Base-by-base conservation (phyloP, 768 basidiomycete genomes). In the Chalciporus chontae region DNA sequence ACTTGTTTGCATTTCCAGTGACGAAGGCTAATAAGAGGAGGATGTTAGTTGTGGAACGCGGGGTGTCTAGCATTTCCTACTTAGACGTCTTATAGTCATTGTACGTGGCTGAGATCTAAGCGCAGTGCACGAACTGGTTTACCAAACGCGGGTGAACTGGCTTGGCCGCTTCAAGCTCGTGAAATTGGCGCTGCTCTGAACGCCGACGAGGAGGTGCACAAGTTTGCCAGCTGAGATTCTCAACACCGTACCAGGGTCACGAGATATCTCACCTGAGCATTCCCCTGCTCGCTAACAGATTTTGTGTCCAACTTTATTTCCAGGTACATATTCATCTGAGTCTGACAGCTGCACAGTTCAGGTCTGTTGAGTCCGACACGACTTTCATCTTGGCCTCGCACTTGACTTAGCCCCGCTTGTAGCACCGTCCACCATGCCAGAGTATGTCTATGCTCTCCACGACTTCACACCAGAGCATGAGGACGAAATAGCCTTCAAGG, bases 1-100 rank as follows among this genome's bases (percentile, higher is more conserved):
- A 75, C 68, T 98, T 98, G 74, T 94, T 92, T 17, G 84, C 80
- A 65, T 98, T 97, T 23, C 94, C 91, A 0, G 95, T 97, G 15
- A 97, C 92, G 66, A 97, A 96, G 21, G 87, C 94, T 95, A 48
- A 18, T 95, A 48, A 18, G 29, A 52, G 5, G n/a, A n/a, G 37
- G 17, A 38, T 13, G 24, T 69, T 42, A 65, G 46, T 43, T 11
- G n/a, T 32, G 10, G 11, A 36, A 32, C n/a, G 4, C 13, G 24
- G 38, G 8, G 9, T 23, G 9, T 29, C 23, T 36, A 17, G 23
- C 19, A 15, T n/a, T 6, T 45, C 59, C 19, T 53, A 68, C 66
- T 69, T 23, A 69, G 53, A 31, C 48, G 53, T 48, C 48, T 44
- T 31, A 53, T 40, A 21, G 59, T 19, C 66, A 69, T 69, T 21